These are phyloP conservation scores for Trichoderma lentiforme DNA, from an alignment of 2,329 filamentous ascomycete genomes.

Conservation along the genomic window DNA sequence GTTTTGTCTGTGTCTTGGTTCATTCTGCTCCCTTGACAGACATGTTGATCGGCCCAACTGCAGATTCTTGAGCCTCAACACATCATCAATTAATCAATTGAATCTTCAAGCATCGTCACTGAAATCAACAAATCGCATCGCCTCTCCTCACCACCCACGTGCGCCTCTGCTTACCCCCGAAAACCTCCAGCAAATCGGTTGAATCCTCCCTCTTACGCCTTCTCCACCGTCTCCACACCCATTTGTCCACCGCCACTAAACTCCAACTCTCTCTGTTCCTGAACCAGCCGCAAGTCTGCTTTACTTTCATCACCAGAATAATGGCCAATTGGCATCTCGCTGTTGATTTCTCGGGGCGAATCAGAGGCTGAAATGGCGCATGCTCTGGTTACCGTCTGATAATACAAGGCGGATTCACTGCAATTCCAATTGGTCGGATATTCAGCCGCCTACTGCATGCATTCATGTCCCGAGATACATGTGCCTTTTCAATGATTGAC, in stretches of 20 bases:
- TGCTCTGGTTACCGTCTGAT: not conserved
- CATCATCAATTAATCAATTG: not conserved
- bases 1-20: not conserved
- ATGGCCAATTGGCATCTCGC: not conserved
- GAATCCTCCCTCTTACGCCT: not conserved
- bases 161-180: not conserved
- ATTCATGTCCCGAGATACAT: not conserved
- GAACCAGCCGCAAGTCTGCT: not conserved
- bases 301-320: not conserved
- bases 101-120: not conserved
- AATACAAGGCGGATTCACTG: not conserved
- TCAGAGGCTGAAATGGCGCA: not conserved
- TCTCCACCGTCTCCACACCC: conserved; percentile 10
- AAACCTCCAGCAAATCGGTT: not conserved
- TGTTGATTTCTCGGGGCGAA: no score
- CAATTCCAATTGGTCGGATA: not conserved
- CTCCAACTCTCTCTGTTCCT: not conserved
- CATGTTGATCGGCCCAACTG: not conserved
- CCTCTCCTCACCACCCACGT: not conserved
- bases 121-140: not conserved
- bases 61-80: not conserved
- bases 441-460: not conserved
- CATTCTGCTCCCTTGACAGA: not conserved
- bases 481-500: not conserved
- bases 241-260: conserved; percentile 11